phyloP scores from a whole-genome alignment of 2,329 filamentous ascomycete species.

The Paecilomyces sp. region DNA sequence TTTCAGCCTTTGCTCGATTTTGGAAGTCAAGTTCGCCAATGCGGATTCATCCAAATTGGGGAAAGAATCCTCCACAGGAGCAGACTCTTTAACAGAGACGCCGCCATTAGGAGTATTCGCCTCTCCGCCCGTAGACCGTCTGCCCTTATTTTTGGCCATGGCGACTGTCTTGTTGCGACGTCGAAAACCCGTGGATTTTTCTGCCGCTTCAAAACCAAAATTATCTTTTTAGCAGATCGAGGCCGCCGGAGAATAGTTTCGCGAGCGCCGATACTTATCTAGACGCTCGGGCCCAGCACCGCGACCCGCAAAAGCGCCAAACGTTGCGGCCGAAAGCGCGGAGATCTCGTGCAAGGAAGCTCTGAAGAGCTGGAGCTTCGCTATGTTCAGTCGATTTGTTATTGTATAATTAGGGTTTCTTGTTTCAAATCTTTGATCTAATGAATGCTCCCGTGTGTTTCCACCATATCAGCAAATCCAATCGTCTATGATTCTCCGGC shows the following conservation, averaged over 20 bases:
- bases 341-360: neutral
- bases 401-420: neutral
- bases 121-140: slow-evolving; percentile 21
- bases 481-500: slow-evolving; percentile 19
- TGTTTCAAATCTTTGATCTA: neutral
- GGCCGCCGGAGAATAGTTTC: slow-evolving; percentile 20
- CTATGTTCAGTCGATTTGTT: neutral
- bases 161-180: slow-evolving; percentile 9
- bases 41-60: slow-evolving; percentile 31
- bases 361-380: neutral
- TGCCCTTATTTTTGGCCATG: slow-evolving; percentile 34
- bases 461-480: slow-evolving; percentile 1
- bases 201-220: slow-evolving; percentile 20
- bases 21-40: slow-evolving; percentile 34
- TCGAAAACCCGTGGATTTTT: slow-evolving; percentile 15
- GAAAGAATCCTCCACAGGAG: slow-evolving; percentile 13
- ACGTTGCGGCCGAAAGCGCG: neutral
- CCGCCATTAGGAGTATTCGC: slow-evolving; percentile 8
- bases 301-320: neutral
- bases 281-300: slow-evolving; percentile 8
- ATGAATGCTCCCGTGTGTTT: slow-evolving; percentile 2
- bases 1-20: slow-evolving; percentile 34
- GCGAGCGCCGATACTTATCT: slow-evolving; percentile 7
- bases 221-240: slow-evolving; percentile 6
- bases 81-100: slow-evolving; percentile 11